Base-by-base conservation (phyloP, 805 yeast species). In the Myxozyma sirexii region DNA sequence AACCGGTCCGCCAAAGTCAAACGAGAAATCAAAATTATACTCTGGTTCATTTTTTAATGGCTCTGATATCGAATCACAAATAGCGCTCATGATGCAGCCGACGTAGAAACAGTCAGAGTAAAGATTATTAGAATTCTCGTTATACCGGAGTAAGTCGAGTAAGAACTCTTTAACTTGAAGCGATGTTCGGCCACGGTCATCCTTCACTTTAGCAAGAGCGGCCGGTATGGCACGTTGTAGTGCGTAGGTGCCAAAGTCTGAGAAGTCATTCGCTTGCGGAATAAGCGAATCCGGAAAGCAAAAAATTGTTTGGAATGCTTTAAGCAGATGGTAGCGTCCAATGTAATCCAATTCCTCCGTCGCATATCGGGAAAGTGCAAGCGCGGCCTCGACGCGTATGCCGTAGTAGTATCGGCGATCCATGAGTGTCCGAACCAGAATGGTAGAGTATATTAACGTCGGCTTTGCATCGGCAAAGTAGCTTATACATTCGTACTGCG, bases 331-430 rank as follows among this genome's bases (percentile, higher is more conserved):
- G 43, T 77, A 78, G 67, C 87, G 78, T 0, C 98, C 98, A 29
- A 87, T 76, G 71, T 81, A 88, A n/a, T 80, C 79, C 42, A 83
- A 78, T 12, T 81, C 83, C 37, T 81, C 81, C 24, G 76, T 82
- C 0, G 96, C 86, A 54, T 84, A 78, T n/a, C 74, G 79, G 0
- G 92, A 86, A 44, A 94, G 76, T 0, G 94, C 94, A 47, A 76
- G 72, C 0, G 96, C 96, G 0, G 99, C 97, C 57, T 90, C 96
- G 17, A 84, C 80, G 59, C 99, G 78, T 0, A 94, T 84, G 2
- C 97, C 97, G 72, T 89, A 91, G 70, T 84, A 93, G 70, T 94
- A 94, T 41, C 97, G 77, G 4, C 79, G 70, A 71, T 94, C 99
- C 82, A 92, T 79, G 3, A 90, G 72, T 0, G 98, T 92, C 54